Evolutionary conservation across 2,329 filamentous ascomycete genomes (phyloP), one percentile per base, ranked within the genome.

Genomic region (Alternaria gansuensis): DNA sequence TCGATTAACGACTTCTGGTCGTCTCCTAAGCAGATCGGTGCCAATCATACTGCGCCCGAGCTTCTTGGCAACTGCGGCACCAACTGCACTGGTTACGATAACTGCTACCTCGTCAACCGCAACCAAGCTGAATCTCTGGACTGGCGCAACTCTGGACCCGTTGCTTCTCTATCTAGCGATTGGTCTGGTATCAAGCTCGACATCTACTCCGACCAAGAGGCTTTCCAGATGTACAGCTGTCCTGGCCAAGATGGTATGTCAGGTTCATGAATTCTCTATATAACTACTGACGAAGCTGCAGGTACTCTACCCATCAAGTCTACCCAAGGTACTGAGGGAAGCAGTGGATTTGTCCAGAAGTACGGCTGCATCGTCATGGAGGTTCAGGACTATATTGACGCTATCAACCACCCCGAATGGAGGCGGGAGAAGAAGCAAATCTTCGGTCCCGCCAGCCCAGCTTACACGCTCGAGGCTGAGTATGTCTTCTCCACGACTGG

Each of bases 361-460:
- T 92, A 93, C 73, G 93, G 92, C 31, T 97, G 94, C 77, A 73
- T 97, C 26, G 94, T 97, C 48, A 85, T 97, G 77, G 94, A 97
- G 81, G 91, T 95, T 11, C 87, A 97, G 82, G 93, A 95, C 76
- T 97, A 88, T 86, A 96, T 97, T 72, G 93, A 96, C 75, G 93
- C 85, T 26, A 95, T 98, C 80, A 97, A 97, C 80, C 86, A 96
- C 69, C 93, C 93, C 0, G 86, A 92, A 77, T 97, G 94, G 94
- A 87, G 87, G 59, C 86, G 93, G 54, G 78, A 82, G 45, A 79
- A 81, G 66, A 80, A 76, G 71, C 77, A 84, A 61, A 81, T 84
- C 60, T 84, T 80, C 60, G 79, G 80, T 2, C 81, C 81, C 2
- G 76, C 71, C 2, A 77, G 78, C 62, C 72, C 69, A 5, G 75